Base-by-base conservation (phyloP, 768 basidiomycete genomes). In the Myochromella boudieri region DNA sequence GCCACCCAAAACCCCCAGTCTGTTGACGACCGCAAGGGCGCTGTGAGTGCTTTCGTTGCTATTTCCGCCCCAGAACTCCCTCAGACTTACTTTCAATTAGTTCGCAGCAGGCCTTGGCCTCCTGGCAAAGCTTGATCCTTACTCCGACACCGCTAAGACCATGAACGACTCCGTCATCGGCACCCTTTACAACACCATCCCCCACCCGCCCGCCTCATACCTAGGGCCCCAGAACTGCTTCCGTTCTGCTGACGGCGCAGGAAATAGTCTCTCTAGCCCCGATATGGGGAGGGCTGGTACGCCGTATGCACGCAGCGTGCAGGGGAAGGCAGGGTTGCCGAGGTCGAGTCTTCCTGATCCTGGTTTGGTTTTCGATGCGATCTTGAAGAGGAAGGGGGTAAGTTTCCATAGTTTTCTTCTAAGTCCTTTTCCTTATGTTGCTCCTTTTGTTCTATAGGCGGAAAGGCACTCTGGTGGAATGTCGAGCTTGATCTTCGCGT, bases 401-500 rank as follows among this genome's bases (percentile, higher is more conserved):
- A 69, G 42, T 76, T n/a, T 17, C 22, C 11, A 15, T 10, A 60
- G 32, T n/a, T 56, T 57, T 20, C 2, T n/a, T 25, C 18, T 24
- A 8, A 3, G 12, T 18, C 20, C 18, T 20, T 24, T n/a, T 21
- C 14, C 14, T 24, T 8, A 34, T 9, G 7, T 6, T n/a, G 33
- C 14, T 12, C 33, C 18, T 14, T n/a, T 34, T 14, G 33, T 28
- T 2, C 11, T 14, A 4, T 15, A 44, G 42, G 28, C 28, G 4
- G 9, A 26, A 10, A 34, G 67, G 20, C 79, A 81, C 56, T 69
- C 74, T 4, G 74, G 72, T 3, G 84, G 84, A 14, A 71, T 81
- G 46, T 83, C 81, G 12, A 77, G 74, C 54, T 56, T 83, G 33
- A 76, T 79, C 54, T 85, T 85, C 54, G 80, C 84, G 3, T 84